Base-by-base conservation (phyloP, 1,139 yeast species). In the Debaryomycetaceae sp. region DNA sequence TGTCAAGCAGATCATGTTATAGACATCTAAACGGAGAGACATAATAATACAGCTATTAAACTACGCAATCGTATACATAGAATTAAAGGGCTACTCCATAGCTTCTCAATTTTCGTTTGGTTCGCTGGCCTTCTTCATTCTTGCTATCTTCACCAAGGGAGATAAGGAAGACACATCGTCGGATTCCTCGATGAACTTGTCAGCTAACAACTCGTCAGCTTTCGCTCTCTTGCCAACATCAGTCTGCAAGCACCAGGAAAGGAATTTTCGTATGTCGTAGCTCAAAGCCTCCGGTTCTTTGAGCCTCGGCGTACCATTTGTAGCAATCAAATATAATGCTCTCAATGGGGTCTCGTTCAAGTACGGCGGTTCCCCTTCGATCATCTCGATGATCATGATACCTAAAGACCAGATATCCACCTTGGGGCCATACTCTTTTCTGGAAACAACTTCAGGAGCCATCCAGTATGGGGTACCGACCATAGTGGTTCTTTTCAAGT, bases 381-480 rank as follows among this genome's bases (percentile, higher is more conserved):
- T 88, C 99, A 93, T 93, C 66, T 93, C 99, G 59, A 93, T 90
- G 17, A 91, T 84, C 99, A 93, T 93, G 54, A 93, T 93, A 52
- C 99, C 99, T 52, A 93, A 71, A 9, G 97, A 88, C 99, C 99
- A 93, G 42, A 95, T 85, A 66, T 93, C 99, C 45, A 93, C 97
- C 66, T 95, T 91, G 36, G 97, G 96, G 1, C 97, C 99, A 63
- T 93, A 93, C 57, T 90, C 97, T 61, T 91, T 90, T 52, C 96
- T 76, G 7, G 90, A 82, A 20, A 93, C 97, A 46, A 93, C 97
- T 66, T 93, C 99, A 2, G 99, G 99, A 0, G 99, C 99, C 99
- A 93, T 93, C 99, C 99, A 93, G 64, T 93, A 93, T 5, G 99
- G 99, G 0, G 99, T 93, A n/a, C 99, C 99, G 17, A 93, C 99